Evolutionary conservation across 805 yeast species (phyloP), one percentile per base, ranked within the genome.

Genomic region (Wickerhamiella galacta): DNA sequence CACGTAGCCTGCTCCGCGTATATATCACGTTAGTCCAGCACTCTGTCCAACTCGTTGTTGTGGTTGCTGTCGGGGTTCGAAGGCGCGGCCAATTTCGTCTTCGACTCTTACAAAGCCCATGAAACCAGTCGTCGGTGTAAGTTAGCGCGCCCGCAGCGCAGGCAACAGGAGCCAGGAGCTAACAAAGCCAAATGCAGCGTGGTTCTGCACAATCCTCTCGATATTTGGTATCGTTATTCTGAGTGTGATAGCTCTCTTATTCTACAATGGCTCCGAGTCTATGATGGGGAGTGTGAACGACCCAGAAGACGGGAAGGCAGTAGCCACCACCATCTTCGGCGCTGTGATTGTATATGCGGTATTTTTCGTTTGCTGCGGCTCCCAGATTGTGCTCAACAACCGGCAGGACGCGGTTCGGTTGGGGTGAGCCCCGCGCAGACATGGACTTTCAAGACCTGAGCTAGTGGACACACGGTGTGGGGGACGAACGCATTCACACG

Each of bases 231-330:
- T 87, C 21, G 76, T 82, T 29, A 90, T 87, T 36, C 68, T 87
- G 30, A 67, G 92, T 8, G 78, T 80, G 36, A 70, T 87, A 45
- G 98, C 92, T 14, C 70, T 72, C 44, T 64, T 87, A 41, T 87
- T 90, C 62, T 64, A 76, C 45, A 61, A 61, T 22, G 79, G 73
- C 43, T 92, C 81, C 53, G 96, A 87, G 59, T 67, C 92, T 15
- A 75, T 87, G 78, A 75, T 83, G 61, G 98, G 98, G 4, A 79
- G 94, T 25, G 71, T 72, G 39, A 73, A 65, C 45, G 94, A 85
- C 51, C 98, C 98, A 10, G 80, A 70, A 44, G 90, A 90, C 51
- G 96, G 96, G 11, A 72, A 72, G 41, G 93, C 90, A 20, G 96
- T 87, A 25, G 94, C 96, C 19, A 70, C 70, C 43, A 90, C 96